Percentiles rank a stretch among this genome's conserved stretches.
These are phyloP conservation scores for Lactarius sanguifluus DNA, from an alignment of 768 basidiomycete species.

Conservation along the genomic window DNA sequence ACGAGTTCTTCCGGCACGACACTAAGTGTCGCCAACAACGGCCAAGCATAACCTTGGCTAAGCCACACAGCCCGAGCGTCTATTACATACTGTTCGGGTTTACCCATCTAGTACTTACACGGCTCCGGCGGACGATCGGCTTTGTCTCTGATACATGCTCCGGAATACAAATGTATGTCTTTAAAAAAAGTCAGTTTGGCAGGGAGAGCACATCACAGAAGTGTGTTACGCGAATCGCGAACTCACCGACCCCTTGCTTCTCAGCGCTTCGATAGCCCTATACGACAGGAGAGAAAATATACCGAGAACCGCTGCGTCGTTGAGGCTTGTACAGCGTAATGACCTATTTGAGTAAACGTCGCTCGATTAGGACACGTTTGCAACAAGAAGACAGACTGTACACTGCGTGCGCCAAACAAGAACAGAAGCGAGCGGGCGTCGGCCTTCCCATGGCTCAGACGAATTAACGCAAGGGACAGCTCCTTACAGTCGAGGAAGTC, in stretches of 20 bases:
- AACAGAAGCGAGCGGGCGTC: neutral
- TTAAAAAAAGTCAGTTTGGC: neutral
- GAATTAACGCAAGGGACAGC: neutral
- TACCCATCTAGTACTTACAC: too few relatives aligned
- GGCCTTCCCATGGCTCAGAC: neutral
- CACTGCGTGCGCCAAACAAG: neutral
- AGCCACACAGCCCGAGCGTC: too few relatives aligned
- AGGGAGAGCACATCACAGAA: neutral
- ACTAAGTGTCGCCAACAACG: too few relatives aligned
- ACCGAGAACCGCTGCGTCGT: neutral
- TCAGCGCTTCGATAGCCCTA: neutral
- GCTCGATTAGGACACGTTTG: neutral
- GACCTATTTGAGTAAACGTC: neutral
- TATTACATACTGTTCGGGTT: too few relatives aligned
- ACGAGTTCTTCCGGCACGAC: too few relatives aligned
- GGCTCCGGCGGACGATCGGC: too few relatives aligned
- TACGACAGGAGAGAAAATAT: neutral
- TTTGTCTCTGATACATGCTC: neutral
- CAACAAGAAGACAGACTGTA: neutral
- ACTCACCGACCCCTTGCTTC: neutral
- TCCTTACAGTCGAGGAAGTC: neutral
- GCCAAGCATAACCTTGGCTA: too few relatives aligned
- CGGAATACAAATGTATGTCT: too few relatives aligned
- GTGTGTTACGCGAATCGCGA: constrained; percentile 7
- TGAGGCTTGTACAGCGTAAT: too few relatives aligned